These are phyloP conservation scores for Dianthus caryophyllus DNA, from an alignment of 148 eudicot genomes.

Conservation along the genomic window DNA sequence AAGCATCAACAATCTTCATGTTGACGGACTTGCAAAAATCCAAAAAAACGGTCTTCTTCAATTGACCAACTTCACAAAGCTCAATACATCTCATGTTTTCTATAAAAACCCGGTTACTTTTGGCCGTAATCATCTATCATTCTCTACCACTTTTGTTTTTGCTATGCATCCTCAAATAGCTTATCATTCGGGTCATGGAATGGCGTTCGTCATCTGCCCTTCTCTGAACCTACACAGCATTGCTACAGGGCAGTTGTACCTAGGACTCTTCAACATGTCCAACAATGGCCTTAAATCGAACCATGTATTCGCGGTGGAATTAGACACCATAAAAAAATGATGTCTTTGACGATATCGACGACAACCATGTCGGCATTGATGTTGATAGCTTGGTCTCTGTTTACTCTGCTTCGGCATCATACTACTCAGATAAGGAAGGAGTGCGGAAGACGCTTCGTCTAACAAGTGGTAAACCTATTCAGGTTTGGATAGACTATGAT, in stretches of 20 bases:
- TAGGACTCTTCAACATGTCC: too few species aligned
- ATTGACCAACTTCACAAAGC: not conserved
- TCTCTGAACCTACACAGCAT: constrained; percentile 8
- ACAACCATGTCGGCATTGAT: constrained; percentile 33
- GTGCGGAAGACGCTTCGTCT: constrained; percentile 14
- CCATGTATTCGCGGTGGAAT: constrained; percentile 27
- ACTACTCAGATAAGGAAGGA: constrained; percentile 17
- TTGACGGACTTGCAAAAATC: constrained; percentile 15
- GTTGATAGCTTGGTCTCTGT: constrained; percentile 9
- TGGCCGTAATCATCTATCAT: constrained; percentile 15
- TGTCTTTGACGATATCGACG: constrained; percentile 7
- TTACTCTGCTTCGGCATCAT: constrained; percentile 14
- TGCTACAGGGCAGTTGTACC: not conserved
- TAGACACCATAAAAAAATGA: constrained; percentile 19
- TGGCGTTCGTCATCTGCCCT: constrained; percentile 4
- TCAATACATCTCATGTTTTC: constrained; percentile 22
- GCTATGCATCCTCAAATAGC: too few species aligned
- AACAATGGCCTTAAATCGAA: constrained; percentile 11
- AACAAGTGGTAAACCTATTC: constrained; percentile 19
- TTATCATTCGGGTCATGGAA: too few species aligned
- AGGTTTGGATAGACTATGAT: constrained; percentile 26
- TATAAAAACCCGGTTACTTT: constrained; percentile 13
- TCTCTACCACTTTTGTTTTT: too few species aligned
- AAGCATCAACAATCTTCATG: not conserved
- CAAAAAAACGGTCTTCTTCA: constrained; percentile 13